Evolutionary conservation across 345 rosid species (phyloP), one percentile per base, ranked within the genome.

Genomic region (Cochlearia excelsa): DNA sequence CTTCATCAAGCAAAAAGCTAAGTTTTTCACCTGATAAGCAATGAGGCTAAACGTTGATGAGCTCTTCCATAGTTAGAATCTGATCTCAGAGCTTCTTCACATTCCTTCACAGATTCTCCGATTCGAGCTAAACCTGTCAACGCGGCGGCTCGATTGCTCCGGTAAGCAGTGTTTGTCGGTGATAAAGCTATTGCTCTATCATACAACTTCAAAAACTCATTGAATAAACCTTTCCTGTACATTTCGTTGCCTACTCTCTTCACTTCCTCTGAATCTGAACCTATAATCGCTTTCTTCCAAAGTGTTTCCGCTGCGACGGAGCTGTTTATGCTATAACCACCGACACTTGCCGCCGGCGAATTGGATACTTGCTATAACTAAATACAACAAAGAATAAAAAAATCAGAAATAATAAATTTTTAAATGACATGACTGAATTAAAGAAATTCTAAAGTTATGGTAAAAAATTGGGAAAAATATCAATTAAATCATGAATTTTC

Each of bases 61-160:
- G 95, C 99, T 69, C 99, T 85, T 69, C 66, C 73, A 75, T 85
- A 87, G 67, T 74, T 77, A 29, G 95, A 90, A 77, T 93, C 95
- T 83, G 80, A 78, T 72, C 79, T 85, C 43, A 93, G 77, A 1
- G 99, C 97, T 57, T 81, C 94, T 63, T 89, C 95, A 49, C 99
- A 89, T 10, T 87, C 99, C 53, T 65, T 81, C 50, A 87, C 83
- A 0, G 99, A 97, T 68, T 89, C 97, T 31, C 65, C 85, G 51
- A 93, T 34, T 65, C 85, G 73, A 38, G 78, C 78, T 40, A 89
- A 74, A 9, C 78, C 84, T 26, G 79, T 87, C 64, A 93, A 77
- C 1, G 94, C 99, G 0, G 99, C 99, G 0, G 97, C 99, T 9
- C 95, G 70, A 61, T 93, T 93, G 66, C 94, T 82, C 71, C 85